Evolutionary conservation across 768 basidiomycete genomes (phyloP), one percentile per base, ranked within the genome.

Genomic region (Chlorophyllum brunneum): DNA sequence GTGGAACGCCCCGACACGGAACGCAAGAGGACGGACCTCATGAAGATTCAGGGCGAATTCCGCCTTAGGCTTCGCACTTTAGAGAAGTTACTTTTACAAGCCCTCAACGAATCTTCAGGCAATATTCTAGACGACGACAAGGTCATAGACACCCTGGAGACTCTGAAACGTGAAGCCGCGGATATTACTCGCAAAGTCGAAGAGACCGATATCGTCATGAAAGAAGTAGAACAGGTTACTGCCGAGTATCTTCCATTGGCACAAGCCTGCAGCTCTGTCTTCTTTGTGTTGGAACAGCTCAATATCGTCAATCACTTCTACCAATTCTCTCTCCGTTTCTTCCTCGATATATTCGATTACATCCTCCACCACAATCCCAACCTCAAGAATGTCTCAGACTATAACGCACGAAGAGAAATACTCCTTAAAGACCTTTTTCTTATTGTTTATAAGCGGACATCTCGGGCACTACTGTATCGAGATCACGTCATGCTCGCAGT

Each of bases 41-140:
- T 98, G 84, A 98, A 97, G 70, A 85, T 97, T 20, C 97, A 99
- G 70, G 97, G 97, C 30, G 95, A 98, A 73, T 98, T 98, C 83
- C 82, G 90, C 16, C 79, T 98, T 18, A 87, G 94, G 3, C 80
- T 98, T 45, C 82, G 93, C 44, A 92, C 92, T 5, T 78, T 98
- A 33, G 97, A 99, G 68, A 92, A 92, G 67, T 75, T 95, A 13
- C 79, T 98, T 10, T 74, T 98, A 2, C 92, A 95, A 66, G 95
- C 95, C 7, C 81, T 98, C 53, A 99, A 98, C 64, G 95, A 98
- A 58, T 98, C 95, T 0, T 80, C 85, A 0, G 97, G 97, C 50
- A 98, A 97, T 67, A 98, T 99, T 59, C 80, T 99, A 27, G 97
- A 99, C 56, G 95, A 99, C 62, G 97, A 99, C 76, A 95, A 95